Conservation (phyloP, 257 asterid genomes). For the Nicotiana tabacum region DNA sequence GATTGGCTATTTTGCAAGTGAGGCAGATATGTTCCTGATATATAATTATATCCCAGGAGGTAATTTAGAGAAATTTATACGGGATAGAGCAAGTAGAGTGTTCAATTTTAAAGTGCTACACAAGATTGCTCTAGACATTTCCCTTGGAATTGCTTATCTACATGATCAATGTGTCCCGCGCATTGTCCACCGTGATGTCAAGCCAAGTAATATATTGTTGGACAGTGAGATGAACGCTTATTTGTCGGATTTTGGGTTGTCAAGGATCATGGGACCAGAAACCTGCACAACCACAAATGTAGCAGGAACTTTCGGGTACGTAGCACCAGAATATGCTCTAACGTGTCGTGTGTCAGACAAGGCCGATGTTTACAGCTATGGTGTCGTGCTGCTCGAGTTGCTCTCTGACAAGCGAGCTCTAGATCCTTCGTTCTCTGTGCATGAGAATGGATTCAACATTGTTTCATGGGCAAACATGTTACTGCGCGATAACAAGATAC, state of each 20-base stretch:
- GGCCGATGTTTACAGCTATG: slow-evolving; percentile 94
- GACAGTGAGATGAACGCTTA: slow-evolving; percentile 76
- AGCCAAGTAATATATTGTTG: slow-evolving; percentile 79
- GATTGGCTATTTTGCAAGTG: slow-evolving; percentile 80
- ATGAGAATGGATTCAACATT: slow-evolving; percentile 79
- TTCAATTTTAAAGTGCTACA: slow-evolving; percentile 78
- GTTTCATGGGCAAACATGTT: slow-evolving; percentile 93
- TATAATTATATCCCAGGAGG: slow-evolving; percentile 80
- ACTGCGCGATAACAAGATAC: slow-evolving; percentile 56
- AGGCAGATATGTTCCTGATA: slow-evolving; percentile 74
- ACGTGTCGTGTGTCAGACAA: slow-evolving; percentile 89
- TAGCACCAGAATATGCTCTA: slow-evolving; percentile 89
- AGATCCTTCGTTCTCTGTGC: slow-evolving; percentile 77
- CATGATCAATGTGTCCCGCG: slow-evolving; percentile 86
- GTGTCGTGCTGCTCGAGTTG: slow-evolving; percentile 80
- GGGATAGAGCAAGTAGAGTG: slow-evolving; percentile 57
- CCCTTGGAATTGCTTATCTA: slow-evolving; percentile 68
- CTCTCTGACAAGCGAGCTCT: slow-evolving; percentile 77
- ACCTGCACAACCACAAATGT: slow-evolving; percentile 79
- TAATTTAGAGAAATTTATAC: slow-evolving; percentile 71
- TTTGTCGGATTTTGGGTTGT: slow-evolving; percentile 79
- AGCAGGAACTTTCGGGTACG: slow-evolving; percentile 88
- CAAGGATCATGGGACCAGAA: slow-evolving; percentile 64
- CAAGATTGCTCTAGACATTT: slow-evolving; percentile 76
- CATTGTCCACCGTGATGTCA: slow-evolving; percentile 87